phyloP scores from a whole-genome alignment of 495 filamentous ascomycete genomes.

The Glonium stellatum region DNA sequence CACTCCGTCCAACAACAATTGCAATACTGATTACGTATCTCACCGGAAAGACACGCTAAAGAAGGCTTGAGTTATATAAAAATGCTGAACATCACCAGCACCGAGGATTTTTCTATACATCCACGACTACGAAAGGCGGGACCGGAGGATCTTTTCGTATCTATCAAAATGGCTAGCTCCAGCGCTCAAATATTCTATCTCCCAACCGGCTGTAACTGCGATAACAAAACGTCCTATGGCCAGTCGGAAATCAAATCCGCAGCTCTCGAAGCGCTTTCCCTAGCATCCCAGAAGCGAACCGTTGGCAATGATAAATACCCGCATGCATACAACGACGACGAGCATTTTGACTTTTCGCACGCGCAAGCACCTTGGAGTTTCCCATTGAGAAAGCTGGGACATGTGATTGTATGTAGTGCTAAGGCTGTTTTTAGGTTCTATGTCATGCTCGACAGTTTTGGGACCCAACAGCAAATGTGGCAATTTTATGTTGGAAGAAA shows the following conservation, averaged over 20 bases:
- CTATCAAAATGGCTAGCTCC: neutral
- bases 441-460: too few species aligned
- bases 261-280: conserved; percentile 15
- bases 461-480: too few species aligned
- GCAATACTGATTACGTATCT: too few species aligned
- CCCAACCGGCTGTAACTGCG: conserved; percentile 23
- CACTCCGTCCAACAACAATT: too few species aligned
- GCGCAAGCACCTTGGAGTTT: conserved; percentile 29
- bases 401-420: conserved; percentile 5
- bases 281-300: conserved; percentile 20
- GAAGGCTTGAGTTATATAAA: too few species aligned
- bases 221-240: conserved; percentile 5
- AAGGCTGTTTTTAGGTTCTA: too few species aligned
- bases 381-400: conserved; percentile 21
- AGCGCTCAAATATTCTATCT: neutral
- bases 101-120: too few species aligned
- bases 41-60: too few species aligned
- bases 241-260: conserved; percentile 14
- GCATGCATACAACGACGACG: conserved; percentile 31
- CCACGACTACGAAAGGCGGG: too few species aligned
- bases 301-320: conserved; percentile 29
- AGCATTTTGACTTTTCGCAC: conserved; percentile 26
- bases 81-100: too few species aligned
- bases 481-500: too few species aligned
- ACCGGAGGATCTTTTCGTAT: too few species aligned